These are phyloP conservation scores for Drechslerella stenobrocha DNA, from an alignment of 2,329 filamentous ascomycete genomes.

Conservation along the genomic window DNA sequence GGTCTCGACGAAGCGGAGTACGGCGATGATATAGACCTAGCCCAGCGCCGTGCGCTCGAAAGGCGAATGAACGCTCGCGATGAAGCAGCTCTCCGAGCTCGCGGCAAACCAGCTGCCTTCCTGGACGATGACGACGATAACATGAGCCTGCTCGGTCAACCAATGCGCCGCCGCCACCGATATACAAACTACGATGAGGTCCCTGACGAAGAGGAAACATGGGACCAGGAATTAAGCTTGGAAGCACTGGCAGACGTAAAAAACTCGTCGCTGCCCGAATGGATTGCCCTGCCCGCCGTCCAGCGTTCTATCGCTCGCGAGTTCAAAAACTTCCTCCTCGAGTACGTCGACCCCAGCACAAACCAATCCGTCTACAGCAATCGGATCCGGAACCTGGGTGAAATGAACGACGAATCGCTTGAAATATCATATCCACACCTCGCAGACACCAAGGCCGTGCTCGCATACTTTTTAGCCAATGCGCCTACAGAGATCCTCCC, in stretches of 20 bases:
- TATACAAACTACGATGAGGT: constrained; percentile 77
- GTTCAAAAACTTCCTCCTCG: constrained; percentile 95
- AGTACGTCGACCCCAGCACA: constrained; percentile 87
- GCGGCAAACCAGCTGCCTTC: constrained; percentile 72
- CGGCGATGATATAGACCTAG: constrained; percentile 70
- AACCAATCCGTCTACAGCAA: constrained; percentile 86
- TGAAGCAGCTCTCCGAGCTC: constrained; percentile 68
- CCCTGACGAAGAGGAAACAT: constrained; percentile 83
- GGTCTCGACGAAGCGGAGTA: constrained; percentile 78
- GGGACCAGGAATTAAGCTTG: constrained; percentile 84
- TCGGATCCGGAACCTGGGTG: constrained; percentile 90
- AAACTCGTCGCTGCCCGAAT: constrained; percentile 87
- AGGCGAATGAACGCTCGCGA: constrained; percentile 74
- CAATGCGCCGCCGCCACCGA: constrained; percentile 78
- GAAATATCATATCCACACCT: constrained; percentile 96
- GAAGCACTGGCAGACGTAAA: constrained; percentile 93
- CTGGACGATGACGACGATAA: constrained; percentile 87
- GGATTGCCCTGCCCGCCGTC: constrained; percentile 87
- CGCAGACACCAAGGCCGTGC: constrained; percentile 82
- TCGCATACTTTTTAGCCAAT: constrained; percentile 95
- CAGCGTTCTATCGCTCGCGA: constrained; percentile 92
- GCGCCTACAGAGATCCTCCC: constrained; percentile 93
- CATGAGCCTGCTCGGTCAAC: constrained; percentile 82
- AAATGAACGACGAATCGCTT: constrained; percentile 92
- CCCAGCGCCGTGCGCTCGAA: constrained; percentile 70